phyloP scores from a whole-genome alignment of 2,329 filamentous ascomycete species.

The Pseudopyrenochaeta lycopersici region DNA sequence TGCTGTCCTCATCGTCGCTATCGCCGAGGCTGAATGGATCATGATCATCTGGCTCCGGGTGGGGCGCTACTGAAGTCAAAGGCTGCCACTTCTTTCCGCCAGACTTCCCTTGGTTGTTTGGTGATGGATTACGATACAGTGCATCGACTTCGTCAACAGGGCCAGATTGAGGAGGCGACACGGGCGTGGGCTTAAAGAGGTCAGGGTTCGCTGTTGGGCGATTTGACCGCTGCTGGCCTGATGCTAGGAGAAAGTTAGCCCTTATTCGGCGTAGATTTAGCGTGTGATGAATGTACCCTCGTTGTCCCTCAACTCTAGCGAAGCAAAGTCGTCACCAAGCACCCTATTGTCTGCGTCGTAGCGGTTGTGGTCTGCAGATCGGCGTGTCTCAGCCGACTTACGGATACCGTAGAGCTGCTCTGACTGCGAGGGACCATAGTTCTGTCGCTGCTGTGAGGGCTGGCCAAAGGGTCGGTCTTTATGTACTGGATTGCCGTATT shows the following conservation, averaged over 20 bases:
- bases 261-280: neutral
- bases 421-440: slow-evolving; percentile 51
- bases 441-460: slow-evolving; percentile 45
- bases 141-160: slow-evolving; percentile 82
- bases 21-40: slow-evolving; percentile 97
- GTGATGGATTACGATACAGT: slow-evolving; percentile 67
- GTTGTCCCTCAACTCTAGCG: slow-evolving; percentile 69
- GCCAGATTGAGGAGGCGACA: slow-evolving; percentile 62
- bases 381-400: slow-evolving; percentile 55
- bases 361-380: slow-evolving; percentile 86
- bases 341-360: slow-evolving; percentile 96
- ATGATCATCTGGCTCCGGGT: slow-evolving; percentile 81
- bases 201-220: slow-evolving; percentile 78
- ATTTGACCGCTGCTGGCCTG: slow-evolving; percentile 63
- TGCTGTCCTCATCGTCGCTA: slow-evolving; percentile 86
- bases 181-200: slow-evolving; percentile 76
- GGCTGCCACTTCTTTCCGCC: slow-evolving; percentile 98
- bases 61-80: slow-evolving; percentile 83
- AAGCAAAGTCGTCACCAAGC: slow-evolving; percentile 85
- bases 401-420: slow-evolving; percentile 52
- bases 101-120: slow-evolving; percentile 44
- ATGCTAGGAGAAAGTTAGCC: slow-evolving; percentile 46
- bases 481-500: slow-evolving; percentile 58
- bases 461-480: slow-evolving; percentile 17
- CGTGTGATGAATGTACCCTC: slow-evolving; percentile 56